phyloP scores from a whole-genome alignment of 495 filamentous ascomycete genomes.

The Hypoxylon subgilvum region DNA sequence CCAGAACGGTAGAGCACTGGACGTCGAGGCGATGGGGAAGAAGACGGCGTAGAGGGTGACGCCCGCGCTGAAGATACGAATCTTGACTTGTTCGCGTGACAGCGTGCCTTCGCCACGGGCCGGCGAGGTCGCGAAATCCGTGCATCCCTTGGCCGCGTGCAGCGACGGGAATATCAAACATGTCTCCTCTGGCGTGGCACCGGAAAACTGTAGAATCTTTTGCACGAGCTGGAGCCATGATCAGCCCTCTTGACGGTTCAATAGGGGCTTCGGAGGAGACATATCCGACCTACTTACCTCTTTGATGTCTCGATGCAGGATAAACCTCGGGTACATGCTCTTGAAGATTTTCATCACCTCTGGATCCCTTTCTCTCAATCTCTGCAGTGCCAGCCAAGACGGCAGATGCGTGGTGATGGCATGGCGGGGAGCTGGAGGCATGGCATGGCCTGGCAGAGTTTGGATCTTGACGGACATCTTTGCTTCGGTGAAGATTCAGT shows the following conservation, averaged over 20 bases:
- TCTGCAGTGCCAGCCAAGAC: constrained; percentile 41
- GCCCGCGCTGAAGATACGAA: not conserved
- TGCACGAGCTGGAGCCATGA: too few species aligned
- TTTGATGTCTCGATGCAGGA: constrained; percentile 35
- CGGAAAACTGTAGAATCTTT: too few species aligned
- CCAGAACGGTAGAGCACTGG: not conserved
- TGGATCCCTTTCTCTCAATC: constrained; percentile 43
- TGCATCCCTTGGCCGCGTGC: not conserved
- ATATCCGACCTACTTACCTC: not conserved
- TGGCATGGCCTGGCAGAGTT: constrained; percentile 40
- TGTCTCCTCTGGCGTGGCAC: too few species aligned
- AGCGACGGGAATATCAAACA: not conserved
- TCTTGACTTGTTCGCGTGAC: not conserved
- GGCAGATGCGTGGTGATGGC: constrained; percentile 47
- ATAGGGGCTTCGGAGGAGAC: not conserved
- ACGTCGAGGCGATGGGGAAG: not conserved
- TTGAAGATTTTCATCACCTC: constrained; percentile 35
- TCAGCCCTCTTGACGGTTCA: not conserved
- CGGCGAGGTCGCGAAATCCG: not conserved
- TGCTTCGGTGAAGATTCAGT: too few species aligned
- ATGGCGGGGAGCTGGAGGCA: constrained; percentile 52
- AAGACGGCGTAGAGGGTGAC: not conserved
- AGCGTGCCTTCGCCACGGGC: not conserved
- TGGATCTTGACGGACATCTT: not conserved
- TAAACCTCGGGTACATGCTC: constrained; percentile 54